Conservation (phyloP, 176 grass and related monocot genomes). For the Zoysia pacifica region DNA sequence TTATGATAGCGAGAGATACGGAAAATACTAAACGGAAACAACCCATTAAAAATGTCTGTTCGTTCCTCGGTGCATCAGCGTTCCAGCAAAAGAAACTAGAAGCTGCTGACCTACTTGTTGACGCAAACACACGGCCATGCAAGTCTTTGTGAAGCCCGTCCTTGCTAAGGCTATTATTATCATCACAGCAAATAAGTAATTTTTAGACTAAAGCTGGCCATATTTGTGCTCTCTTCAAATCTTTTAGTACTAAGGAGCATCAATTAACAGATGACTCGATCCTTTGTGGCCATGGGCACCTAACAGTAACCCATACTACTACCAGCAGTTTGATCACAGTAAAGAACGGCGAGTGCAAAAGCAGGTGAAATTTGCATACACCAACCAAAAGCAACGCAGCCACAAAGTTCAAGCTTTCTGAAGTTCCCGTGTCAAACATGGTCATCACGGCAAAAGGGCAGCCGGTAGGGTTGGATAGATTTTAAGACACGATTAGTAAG, state of each 20-base stretch:
- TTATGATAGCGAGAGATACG: not conserved
- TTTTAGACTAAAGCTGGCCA: not conserved
- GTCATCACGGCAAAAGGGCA: not conserved
- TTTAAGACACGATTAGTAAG: conserved; percentile 6
- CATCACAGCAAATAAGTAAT: no score
- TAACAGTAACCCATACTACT: conserved; percentile 10
- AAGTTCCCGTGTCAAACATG: conserved; percentile 22
- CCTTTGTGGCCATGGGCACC: not conserved
- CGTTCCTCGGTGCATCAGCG: not conserved
- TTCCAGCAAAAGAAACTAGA: not conserved
- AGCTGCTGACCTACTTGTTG: not conserved
- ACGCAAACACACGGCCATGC: not conserved
- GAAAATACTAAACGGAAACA: not conserved
- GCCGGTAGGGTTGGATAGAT: conserved; percentile 6
- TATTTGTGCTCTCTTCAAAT: not conserved
- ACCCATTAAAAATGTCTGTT: not conserved
- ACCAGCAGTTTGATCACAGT: no score
- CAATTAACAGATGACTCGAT: not conserved
- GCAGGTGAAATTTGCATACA: no score
- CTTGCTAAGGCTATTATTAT: not conserved
- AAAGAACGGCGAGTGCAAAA: not conserved
- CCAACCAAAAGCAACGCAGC: not conserved
- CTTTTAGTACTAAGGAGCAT: not conserved
- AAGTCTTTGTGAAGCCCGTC: not conserved
- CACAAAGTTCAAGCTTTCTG: not conserved